Evolutionary conservation across 768 basidiomycete genomes (phyloP), one percentile per base, ranked within the genome.

Genomic region (Podaxis pistillaris): DNA sequence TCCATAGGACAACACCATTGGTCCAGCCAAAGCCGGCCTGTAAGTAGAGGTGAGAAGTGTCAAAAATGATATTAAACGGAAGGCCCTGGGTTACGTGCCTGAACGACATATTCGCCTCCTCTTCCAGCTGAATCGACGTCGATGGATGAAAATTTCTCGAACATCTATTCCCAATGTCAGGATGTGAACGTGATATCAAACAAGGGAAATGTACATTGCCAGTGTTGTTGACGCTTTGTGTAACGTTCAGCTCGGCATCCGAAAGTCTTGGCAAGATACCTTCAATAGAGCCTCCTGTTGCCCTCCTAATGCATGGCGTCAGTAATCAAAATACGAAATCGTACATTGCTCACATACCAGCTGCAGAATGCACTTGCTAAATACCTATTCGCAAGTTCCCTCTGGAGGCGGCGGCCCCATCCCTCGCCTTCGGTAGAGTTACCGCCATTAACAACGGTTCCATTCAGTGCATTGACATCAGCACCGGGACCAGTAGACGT

Each of bases 71-170:
- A 1, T 1, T 41, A 24, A 40, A 9, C 33, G 9, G 3, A 33
- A 33, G 41, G 50, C 46, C 19, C 1, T 59, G 36, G 12, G 38
- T 68, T 66, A 62, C 76, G 64, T 58, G 83, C 86, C 75, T 94
- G 91, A 3, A 95, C 94, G 2, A 86, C 90, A 68, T 97, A 96
- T 78, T 95, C 93, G 26, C 93, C 93, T 6, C 92, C 93, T 12
- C 77, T 76, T 4, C 93, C 93, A 2, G 90, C 87, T 2, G 87
- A 88, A 73, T 92, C 88, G 36, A 94, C 81, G 62, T 96, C 87
- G 9, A 85, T 71, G 46, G 82, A 83, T 2, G 91, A 93, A 76
- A 94, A 94, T 73, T 94, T 93, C 73, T 94, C 93, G 65, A 87
- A 94, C 90, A 94, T 93, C 88, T 93, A 66, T 64, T 60, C 26